A percentile compares a stretch with the other conserved stretches of the same genome.
Evolutionary conservation across 805 yeast genomes (phyloP).

Genomic region (Candida boleticola): DNA sequence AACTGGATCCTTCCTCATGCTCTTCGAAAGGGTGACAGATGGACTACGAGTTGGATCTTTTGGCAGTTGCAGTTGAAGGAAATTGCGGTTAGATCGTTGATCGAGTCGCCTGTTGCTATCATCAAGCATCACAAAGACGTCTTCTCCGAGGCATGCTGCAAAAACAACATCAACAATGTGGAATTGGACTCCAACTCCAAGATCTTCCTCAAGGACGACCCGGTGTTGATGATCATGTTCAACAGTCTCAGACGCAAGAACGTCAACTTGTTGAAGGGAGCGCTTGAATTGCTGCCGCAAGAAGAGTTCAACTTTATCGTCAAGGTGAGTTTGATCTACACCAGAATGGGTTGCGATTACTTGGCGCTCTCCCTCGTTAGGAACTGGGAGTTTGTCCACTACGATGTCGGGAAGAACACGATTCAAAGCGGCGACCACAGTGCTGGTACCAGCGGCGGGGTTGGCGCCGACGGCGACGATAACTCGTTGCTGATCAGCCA

Average conservation of each 20-base stretch:
- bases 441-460: neutral
- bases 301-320: constrained; percentile 62
- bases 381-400: constrained; percentile 61
- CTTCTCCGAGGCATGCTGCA: constrained; percentile 21
- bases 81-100: constrained; percentile 59
- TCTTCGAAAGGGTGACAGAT: constrained; percentile 62
- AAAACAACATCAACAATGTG: constrained; percentile 12
- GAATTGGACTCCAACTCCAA: constrained; percentile 16
- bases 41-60: constrained; percentile 80
- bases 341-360: constrained; percentile 90
- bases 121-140: constrained; percentile 16
- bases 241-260: constrained; percentile 55
- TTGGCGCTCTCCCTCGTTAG: constrained; percentile 60
- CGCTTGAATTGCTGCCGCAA: constrained; percentile 38
- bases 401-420: constrained; percentile 8
- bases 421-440: neutral
- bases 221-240: constrained; percentile 70
- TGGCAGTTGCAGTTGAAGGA: constrained; percentile 53
- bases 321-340: constrained; percentile 64
- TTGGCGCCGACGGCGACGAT: neutral
- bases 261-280: constrained; percentile 48
- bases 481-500: neutral
- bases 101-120: constrained; percentile 49
- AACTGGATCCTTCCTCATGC: constrained; percentile 55
- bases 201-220: constrained; percentile 68